Percentiles rank a stretch among this genome's conserved stretches.
Evolutionary conservation across 2,329 filamentous ascomycete genomes (phyloP).

Genomic region (Venturia oleaginea): DNA sequence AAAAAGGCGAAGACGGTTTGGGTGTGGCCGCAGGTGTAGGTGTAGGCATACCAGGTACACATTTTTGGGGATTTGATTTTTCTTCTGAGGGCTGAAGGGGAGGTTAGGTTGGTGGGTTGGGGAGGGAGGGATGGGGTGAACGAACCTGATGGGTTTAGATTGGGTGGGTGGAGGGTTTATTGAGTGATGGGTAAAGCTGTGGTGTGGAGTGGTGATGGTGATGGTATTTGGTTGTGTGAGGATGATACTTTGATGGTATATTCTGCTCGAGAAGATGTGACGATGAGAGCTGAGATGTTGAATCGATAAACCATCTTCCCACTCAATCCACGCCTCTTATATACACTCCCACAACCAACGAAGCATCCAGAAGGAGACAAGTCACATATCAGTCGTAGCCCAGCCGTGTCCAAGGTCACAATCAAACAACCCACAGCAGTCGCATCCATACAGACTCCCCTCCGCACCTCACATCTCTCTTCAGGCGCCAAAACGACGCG

Average conservation of each 20-base stretch:
- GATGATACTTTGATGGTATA: neutral
- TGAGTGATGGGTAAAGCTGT: neutral
- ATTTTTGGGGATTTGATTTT: neutral
- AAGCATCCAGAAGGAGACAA: neutral
- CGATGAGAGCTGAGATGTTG: neutral
- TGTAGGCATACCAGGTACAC: conserved; percentile 13
- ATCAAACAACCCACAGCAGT: conserved; percentile 1
- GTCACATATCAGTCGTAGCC: neutral
- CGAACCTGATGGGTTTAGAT: neutral
- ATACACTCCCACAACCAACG: neutral
- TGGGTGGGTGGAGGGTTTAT: neutral
- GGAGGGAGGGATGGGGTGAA: neutral
- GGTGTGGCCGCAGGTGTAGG: conserved; percentile 11
- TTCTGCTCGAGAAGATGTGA: neutral
- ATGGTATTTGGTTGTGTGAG: neutral
- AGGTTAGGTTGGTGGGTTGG: neutral
- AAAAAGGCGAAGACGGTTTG: conserved; percentile 5
- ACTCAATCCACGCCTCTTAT: neutral
- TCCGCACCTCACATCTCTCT: neutral
- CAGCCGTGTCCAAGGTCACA: neutral
- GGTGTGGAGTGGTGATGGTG: neutral
- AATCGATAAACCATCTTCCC: neutral
- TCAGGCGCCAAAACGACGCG: neutral
- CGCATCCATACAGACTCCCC: neutral
- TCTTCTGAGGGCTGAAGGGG: neutral